Evolutionary conservation across 1,139 yeast species (phyloP).

Genomic region (Sugiyamaella neomexicana): DNA sequence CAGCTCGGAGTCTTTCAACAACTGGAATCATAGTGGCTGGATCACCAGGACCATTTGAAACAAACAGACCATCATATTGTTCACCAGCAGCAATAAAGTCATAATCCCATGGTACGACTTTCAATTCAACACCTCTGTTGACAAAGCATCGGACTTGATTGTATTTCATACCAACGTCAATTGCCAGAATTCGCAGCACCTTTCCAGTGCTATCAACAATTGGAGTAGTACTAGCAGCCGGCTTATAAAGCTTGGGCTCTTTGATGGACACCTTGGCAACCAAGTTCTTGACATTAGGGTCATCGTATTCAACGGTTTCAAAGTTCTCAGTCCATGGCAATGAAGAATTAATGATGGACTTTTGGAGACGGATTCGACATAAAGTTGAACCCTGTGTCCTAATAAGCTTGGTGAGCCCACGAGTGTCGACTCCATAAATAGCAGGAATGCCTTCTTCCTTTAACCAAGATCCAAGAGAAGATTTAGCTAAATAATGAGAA

Average conservation of each 20-base stretch:
- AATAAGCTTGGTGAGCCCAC: constrained; percentile 88
- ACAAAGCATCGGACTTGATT: constrained; percentile 98
- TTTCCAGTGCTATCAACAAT: constrained; percentile 68
- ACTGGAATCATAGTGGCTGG: constrained; percentile 79
- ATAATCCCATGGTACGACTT: constrained; percentile 95
- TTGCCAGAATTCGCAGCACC: constrained; percentile 76
- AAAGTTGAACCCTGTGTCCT: constrained; percentile 91
- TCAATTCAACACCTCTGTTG: constrained; percentile 91
- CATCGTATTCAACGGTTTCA: constrained; percentile 82
- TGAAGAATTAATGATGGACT: constrained; percentile 46
- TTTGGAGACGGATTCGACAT: constrained; percentile 75
- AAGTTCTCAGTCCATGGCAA: constrained; percentile 62
- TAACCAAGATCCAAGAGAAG: constrained; percentile 93
- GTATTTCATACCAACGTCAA: constrained; percentile 97
- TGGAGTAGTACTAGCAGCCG: constrained; percentile 50
- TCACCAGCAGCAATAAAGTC: constrained; percentile 55
- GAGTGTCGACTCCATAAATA: constrained; percentile 95
- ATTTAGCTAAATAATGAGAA: constrained; percentile 89
- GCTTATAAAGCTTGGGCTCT: constrained; percentile 72
- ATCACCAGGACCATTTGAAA: constrained; percentile 99
- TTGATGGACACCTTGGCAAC: constrained; percentile 86
- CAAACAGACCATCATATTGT: constrained; percentile 92
- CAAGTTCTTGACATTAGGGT: constrained; percentile 88
- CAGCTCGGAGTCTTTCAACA: constrained; percentile 57
- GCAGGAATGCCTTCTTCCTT: constrained; percentile 92